phyloP scores from a whole-genome alignment of 257 asterid species.

The Leptodermis oblonga region DNA sequence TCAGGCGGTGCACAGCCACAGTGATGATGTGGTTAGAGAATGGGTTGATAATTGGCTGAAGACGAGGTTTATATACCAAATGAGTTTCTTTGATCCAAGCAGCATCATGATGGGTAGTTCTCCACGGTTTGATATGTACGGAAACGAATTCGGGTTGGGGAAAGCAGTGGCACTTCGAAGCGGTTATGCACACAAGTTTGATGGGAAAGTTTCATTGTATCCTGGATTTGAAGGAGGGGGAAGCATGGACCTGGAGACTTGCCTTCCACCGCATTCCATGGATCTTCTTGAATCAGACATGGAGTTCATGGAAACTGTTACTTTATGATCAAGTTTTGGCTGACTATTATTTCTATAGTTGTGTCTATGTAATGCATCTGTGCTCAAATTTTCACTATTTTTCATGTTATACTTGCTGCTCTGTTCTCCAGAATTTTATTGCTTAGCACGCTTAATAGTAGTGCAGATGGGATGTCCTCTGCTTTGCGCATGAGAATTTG shows the following conservation, averaged over 20 bases:
- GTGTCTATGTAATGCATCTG: too few species aligned
- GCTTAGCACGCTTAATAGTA: too few species aligned
- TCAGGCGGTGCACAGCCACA: slow-evolving; percentile 21
- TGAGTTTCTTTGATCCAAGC: slow-evolving; percentile 23
- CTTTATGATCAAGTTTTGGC: neutral
- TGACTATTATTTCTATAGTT: neutral
- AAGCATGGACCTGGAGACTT: slow-evolving; percentile 34
- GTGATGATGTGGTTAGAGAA: slow-evolving; percentile 6
- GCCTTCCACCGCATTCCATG: slow-evolving; percentile 28
- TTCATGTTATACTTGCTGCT: too few species aligned
- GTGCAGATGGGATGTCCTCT: too few species aligned
- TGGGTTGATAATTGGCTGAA: slow-evolving; percentile 20
- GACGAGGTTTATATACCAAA: slow-evolving; percentile 6
- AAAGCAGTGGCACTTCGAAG: slow-evolving; percentile 35
- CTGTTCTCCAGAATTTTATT: too few species aligned
- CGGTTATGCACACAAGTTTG: slow-evolving; percentile 31
- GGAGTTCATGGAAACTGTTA: slow-evolving; percentile 21
- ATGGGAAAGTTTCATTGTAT: slow-evolving; percentile 24
- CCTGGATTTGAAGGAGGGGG: slow-evolving; percentile 30
- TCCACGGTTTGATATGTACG: slow-evolving; percentile 24
- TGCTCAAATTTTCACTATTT: too few species aligned
- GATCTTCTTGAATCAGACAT: slow-evolving; percentile 26
- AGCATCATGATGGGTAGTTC: slow-evolving; percentile 30
- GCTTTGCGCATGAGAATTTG: too few species aligned
- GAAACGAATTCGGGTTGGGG: slow-evolving; percentile 36